Evolutionary conservation across 2,329 filamentous ascomycete genomes (phyloP).

Genomic region (Verticillium dahliae): DNA sequence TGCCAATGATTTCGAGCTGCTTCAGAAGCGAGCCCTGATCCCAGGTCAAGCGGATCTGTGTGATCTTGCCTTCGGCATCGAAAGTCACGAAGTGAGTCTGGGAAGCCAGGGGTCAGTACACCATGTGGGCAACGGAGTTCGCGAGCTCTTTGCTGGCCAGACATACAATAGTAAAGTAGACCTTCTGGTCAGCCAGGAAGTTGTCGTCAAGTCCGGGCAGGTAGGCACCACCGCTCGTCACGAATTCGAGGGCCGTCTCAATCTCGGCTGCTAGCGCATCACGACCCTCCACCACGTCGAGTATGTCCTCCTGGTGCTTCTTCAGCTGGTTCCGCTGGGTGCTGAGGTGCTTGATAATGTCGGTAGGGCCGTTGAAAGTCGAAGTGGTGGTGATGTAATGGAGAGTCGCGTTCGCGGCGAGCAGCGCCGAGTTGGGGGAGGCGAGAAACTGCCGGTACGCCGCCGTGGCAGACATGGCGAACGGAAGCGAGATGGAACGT

Average conservation of each 20-base stretch:
- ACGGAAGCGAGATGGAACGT: conserved; percentile 2
- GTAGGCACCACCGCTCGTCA: conserved; percentile 75
- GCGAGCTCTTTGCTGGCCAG: not conserved
- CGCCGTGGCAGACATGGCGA: conserved; percentile 26
- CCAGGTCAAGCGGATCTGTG: conserved; percentile 86
- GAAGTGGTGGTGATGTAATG: conserved; percentile 90
- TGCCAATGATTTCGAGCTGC: conserved; percentile 88
- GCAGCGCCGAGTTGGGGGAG: conserved; percentile 54
- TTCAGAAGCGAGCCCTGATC: conserved; percentile 91
- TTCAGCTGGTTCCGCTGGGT: conserved; percentile 67
- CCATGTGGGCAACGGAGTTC: not conserved
- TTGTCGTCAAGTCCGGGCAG: conserved; percentile 89
- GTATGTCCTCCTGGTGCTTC: conserved; percentile 73
- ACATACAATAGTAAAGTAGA: conserved; percentile 75
- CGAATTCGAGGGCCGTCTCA: conserved; percentile 77
- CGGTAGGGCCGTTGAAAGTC: conserved; percentile 60
- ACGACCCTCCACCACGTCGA: conserved; percentile 66
- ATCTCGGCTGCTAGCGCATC: conserved; percentile 69
- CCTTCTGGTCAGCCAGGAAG: conserved; percentile 77
- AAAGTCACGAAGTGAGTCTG: conserved; percentile 88
- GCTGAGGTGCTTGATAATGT: conserved; percentile 78
- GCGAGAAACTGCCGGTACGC: conserved; percentile 68
- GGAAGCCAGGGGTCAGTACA: conserved; percentile 2
- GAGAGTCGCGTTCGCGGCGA: conserved; percentile 61
- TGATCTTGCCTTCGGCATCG: conserved; percentile 68